A percentile compares a stretch with the other conserved stretches of the same genome.
phyloP scores from a whole-genome alignment of 345 rosid genomes.

The Eucalyptus brandiana region DNA sequence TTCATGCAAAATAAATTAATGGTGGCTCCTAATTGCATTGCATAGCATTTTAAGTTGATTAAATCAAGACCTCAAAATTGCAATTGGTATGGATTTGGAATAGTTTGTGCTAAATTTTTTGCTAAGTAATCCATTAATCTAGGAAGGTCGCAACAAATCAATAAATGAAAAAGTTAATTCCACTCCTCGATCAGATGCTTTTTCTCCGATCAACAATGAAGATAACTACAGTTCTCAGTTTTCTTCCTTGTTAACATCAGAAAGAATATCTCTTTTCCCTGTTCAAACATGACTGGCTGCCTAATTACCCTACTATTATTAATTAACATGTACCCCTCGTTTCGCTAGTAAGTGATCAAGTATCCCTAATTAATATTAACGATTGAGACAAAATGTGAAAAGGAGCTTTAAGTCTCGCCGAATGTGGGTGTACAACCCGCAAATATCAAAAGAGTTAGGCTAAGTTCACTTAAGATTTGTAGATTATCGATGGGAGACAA shows the following conservation, averaged over 20 bases:
- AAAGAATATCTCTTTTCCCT: background rate
- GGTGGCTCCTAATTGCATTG: background rate
- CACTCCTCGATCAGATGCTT: background rate
- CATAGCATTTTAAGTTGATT: background rate
- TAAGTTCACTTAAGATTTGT: background rate
- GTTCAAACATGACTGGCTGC: background rate
- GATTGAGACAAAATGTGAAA: background rate
- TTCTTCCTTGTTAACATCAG: background rate
- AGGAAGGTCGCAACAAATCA: background rate
- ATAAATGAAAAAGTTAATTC: background rate
- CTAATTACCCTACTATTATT: background rate
- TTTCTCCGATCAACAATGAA: background rate
- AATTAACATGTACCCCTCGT: background rate
- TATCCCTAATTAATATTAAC: background rate
- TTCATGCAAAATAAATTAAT: too few species aligned
- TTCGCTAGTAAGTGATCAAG: background rate
- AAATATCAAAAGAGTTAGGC: background rate
- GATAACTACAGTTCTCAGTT: background rate
- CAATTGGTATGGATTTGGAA: background rate
- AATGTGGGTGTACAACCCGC: background rate
- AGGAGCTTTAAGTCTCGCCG: background rate
- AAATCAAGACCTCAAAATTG: background rate
- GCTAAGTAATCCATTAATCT: background rate
- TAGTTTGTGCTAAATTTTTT: fast-evolving
- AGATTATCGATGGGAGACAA: background rate